phyloP scores from a whole-genome alignment of 2,329 filamentous ascomycete genomes.

The Reticulascus tulasneorum region DNA sequence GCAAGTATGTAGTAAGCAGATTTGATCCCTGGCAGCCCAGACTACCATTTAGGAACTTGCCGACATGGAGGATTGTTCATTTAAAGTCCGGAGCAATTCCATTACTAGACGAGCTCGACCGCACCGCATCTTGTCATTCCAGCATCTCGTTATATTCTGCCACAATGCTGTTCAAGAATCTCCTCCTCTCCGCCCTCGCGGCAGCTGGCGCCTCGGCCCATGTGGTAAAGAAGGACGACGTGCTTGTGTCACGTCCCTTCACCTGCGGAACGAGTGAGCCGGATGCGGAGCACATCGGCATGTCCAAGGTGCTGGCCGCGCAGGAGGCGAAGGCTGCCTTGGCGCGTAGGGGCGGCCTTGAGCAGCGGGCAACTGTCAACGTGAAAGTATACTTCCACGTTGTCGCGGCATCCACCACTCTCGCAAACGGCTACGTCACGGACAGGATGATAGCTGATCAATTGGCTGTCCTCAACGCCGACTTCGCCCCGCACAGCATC shows the following conservation, averaged over 20 bases:
- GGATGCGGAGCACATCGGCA: conserved; percentile 9
- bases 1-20: no score
- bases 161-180: conserved; percentile 11
- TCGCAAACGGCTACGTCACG: conserved; percentile 28
- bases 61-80: no score
- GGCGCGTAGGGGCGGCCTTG: conserved; percentile 14
- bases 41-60: no score
- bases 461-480: conserved; percentile 39
- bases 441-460: conserved; percentile 31
- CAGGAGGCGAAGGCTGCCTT: conserved; percentile 10
- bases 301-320: conserved; percentile 7
- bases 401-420: conserved; percentile 24
- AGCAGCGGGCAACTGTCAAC: conserved; percentile 21
- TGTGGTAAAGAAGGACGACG: no score
- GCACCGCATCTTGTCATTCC: no score
- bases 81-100: no score
- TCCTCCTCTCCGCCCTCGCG: conserved; percentile 10
- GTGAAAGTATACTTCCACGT: conserved; percentile 38
- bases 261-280: no score
- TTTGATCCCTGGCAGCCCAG: no score
- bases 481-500: conserved; percentile 39
- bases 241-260: conserved; percentile 10
- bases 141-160: no score
- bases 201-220: conserved; percentile 9
- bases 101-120: no score